A percentile compares a stretch with the other conserved stretches of the same genome.
phyloP scores from a whole-genome alignment of 2,329 filamentous ascomycete genomes.

The Aquanectria penicillioides region DNA sequence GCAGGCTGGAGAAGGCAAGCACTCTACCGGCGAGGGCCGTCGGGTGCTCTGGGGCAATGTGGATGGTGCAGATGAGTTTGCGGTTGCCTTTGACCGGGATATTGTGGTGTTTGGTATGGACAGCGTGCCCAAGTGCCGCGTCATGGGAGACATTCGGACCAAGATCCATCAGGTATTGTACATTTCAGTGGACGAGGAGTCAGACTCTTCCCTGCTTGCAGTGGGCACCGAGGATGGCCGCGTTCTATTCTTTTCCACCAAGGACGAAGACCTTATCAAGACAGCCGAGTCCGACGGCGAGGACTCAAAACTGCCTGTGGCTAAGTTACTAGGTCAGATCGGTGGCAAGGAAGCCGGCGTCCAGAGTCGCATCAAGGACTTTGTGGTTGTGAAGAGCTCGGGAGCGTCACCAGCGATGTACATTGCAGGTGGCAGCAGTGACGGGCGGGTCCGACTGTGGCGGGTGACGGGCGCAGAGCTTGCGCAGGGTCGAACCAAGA shows the following conservation, averaged over 20 bases:
- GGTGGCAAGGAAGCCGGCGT: conserved; percentile 78
- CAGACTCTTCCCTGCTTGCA: conserved; percentile 65
- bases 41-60: conserved; percentile 81
- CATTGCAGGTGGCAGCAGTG: conserved; percentile 81
- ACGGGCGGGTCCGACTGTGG: conserved; percentile 87
- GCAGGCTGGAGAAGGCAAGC: conserved; percentile 79
- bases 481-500: conserved; percentile 38
- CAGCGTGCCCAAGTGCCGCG: conserved; percentile 79
- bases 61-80: conserved; percentile 82
- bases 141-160: conserved; percentile 73
- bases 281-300: conserved; percentile 50
- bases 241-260: conserved; percentile 83
- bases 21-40: conserved; percentile 83
- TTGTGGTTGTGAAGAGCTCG: conserved; percentile 68
- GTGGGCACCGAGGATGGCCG: conserved; percentile 92
- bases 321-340: conserved; percentile 77
- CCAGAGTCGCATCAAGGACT: conserved; percentile 85
- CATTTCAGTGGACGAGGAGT: conserved; percentile 61
- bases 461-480: conserved; percentile 60
- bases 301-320: conserved; percentile 59
- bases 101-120: conserved; percentile 89
- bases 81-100: conserved; percentile 88
- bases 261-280: conserved; percentile 55
- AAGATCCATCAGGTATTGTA: conserved; percentile 89
- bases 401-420: conserved; percentile 56